phyloP scores from a whole-genome alignment of 2,329 filamentous ascomycete genomes.

The Aspergillus sp. region DNA sequence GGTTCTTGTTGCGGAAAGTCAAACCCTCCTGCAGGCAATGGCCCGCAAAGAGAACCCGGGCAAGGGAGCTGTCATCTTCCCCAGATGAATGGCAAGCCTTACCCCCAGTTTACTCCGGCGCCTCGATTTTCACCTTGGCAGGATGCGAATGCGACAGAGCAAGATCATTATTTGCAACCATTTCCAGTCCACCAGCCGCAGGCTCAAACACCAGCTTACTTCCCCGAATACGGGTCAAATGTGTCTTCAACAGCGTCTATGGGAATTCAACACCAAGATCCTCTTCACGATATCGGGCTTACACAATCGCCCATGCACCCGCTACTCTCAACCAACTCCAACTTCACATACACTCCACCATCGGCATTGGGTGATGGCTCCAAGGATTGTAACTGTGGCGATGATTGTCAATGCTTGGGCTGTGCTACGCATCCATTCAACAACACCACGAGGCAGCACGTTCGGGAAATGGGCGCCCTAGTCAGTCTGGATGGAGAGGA shows the following conservation, averaged over 20 bases:
- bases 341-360: slow-evolving; percentile 6
- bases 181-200: slow-evolving; percentile 9
- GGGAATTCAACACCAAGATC: slow-evolving; percentile 7
- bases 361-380: slow-evolving; percentile 9
- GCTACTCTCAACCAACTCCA: slow-evolving; percentile 5
- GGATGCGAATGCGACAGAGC: slow-evolving; percentile 8
- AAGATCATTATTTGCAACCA: slow-evolving; percentile 8
- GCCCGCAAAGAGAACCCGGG: background rate
- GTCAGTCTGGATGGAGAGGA: slow-evolving; percentile 27
- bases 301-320: slow-evolving; percentile 10
- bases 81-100: slow-evolving; percentile 8
- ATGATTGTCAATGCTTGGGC: slow-evolving; percentile 38
- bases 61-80: slow-evolving; percentile 4
- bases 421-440: slow-evolving; percentile 41
- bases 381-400: slow-evolving; percentile 35
- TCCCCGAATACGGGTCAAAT: slow-evolving; percentile 10
- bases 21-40: slow-evolving; percentile 1
- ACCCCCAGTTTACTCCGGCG: slow-evolving; percentile 6
- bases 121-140: slow-evolving; percentile 16
- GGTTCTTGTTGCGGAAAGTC: slow-evolving; percentile 23
- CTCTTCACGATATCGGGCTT: slow-evolving; percentile 9
- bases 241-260: slow-evolving; percentile 6
- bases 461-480: slow-evolving; percentile 38
- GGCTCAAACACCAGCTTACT: slow-evolving; percentile 7
- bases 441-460: slow-evolving; percentile 34